Base-by-base conservation (phyloP, 139 green algal genomes). In the Micractinium sp. region DNA sequence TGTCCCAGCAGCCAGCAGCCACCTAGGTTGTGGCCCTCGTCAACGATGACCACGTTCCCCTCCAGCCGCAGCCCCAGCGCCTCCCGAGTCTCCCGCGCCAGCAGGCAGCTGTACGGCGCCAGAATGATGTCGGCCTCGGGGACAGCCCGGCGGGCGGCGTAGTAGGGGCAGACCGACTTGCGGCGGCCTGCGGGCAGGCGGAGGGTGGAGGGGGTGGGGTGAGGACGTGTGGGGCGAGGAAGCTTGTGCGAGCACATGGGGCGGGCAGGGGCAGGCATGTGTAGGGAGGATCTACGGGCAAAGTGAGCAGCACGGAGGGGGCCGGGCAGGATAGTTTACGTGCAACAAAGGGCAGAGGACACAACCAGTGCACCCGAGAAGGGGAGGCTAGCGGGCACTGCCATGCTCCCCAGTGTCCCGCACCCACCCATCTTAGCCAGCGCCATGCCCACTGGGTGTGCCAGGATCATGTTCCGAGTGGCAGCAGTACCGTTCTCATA, bases 21-120 rank as follows among this genome's bases (percentile, higher is more conserved):
- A 89, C 74, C 89, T 39, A 99, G 93, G 93, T 99, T 99, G 95
- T 99, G 98, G 5, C 96, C 98, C 93, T 99, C 98, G 87, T 99
- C 98, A 25, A 99, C 90, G 25, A 99, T 92, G 20, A 99, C 91
- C 31, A 99, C 94, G 27, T 78, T 93, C 71, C 90, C 94, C 36
- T 94, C 73, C 31, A 98, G 87, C 3, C 81, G 60, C 25, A 98
- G 86, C 15, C 96, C 96, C 36, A 98, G 90, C 16, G 95, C 86
- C 74, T 95, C 93, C 9, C 95, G 79, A 13, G 93, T 95, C 23
- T 93, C 92, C 80, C 73, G 9, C 67, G 76, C 67, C 67, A 80
- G 83, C 83, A 87, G 83, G 83, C 83, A 87, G 67, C 29, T 91
- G 93, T 99, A 99, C 39, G 98, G 98, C 53, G 98, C 87, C 56